phyloP scores from a whole-genome alignment of 1,284 basidiomycete genomes.

The Ceratobasidium sp. region DNA sequence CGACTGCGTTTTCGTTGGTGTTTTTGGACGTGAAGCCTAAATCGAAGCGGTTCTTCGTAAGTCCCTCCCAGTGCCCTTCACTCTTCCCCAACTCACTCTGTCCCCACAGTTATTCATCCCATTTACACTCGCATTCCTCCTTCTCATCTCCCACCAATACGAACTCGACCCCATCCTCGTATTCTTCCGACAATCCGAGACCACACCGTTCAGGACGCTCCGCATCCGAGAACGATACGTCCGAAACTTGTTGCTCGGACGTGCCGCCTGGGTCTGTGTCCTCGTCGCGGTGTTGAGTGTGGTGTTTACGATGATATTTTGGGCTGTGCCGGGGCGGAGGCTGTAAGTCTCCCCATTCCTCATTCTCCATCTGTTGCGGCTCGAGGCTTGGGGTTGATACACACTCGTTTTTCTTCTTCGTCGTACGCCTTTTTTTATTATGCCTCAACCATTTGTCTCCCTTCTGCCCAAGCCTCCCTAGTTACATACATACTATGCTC shows the following conservation, averaged over 20 bases:
- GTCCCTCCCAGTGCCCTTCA: no score
- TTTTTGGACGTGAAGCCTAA: slow-evolving; percentile 94
- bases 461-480: neutral
- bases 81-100: slow-evolving; percentile 22
- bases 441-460: neutral
- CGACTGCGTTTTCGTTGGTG: slow-evolving; percentile 90
- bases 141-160: slow-evolving; percentile 95
- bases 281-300: slow-evolving; percentile 79
- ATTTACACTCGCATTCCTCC: slow-evolving; percentile 90
- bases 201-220: slow-evolving; percentile 93
- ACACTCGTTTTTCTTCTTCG: neutral
- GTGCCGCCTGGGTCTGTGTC: slow-evolving; percentile 86
- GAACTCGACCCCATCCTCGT: slow-evolving; percentile 94
- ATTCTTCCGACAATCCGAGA: slow-evolving; percentile 87
- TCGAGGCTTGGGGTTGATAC: no score
- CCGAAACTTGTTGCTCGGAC: slow-evolving; percentile 86
- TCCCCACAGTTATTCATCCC: slow-evolving; percentile 87
- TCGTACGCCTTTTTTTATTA: neutral
- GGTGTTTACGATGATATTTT: slow-evolving; percentile 88
- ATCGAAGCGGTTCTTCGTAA: slow-evolving; percentile 92
- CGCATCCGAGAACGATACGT: slow-evolving; percentile 93
- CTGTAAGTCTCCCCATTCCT: no score
- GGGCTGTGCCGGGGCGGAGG: slow-evolving; percentile 83
- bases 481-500: neutral
- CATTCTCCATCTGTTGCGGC: no score